Evolutionary conservation across 768 basidiomycete species (phyloP).

Genomic region (Cytidiella melzeri): DNA sequence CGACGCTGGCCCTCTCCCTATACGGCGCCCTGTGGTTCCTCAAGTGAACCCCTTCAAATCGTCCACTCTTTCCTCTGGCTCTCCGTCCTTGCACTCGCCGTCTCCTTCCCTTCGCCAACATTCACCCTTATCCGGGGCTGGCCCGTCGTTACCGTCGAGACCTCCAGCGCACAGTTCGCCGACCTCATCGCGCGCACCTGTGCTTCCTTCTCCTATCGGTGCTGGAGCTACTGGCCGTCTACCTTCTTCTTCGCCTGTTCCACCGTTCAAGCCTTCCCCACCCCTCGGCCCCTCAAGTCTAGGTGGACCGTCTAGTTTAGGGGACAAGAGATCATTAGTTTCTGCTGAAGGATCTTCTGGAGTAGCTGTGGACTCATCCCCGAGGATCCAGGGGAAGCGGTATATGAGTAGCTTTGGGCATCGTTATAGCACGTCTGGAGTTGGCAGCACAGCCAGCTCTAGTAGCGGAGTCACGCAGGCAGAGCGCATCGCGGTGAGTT

Average conservation of each 20-base stretch:
- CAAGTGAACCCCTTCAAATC: constrained; percentile 45
- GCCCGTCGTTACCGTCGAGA: constrained; percentile 30
- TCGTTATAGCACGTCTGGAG: constrained; percentile 45
- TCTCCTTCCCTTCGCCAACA: constrained; percentile 42
- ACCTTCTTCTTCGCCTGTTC: constrained; percentile 26
- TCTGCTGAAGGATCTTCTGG: constrained; percentile 24
- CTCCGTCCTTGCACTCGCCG: constrained; percentile 42
- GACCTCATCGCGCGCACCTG: constrained; percentile 32
- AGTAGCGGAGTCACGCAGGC: constrained; percentile 30
- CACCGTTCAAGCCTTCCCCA: constrained; percentile 33
- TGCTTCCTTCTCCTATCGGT: constrained; percentile 35
- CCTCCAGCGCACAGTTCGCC: constrained; percentile 31
- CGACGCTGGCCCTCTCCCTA: constrained; percentile 38
- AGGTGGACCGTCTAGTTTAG: constrained; percentile 33
- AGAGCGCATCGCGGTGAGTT: constrained; percentile 17
- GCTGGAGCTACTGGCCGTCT: constrained; percentile 15
- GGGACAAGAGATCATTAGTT: constrained; percentile 34
- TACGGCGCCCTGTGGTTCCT: constrained; percentile 37
- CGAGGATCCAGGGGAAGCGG: constrained; percentile 38
- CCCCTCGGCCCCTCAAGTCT: constrained; percentile 36
- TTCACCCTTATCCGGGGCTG: constrained; percentile 34
- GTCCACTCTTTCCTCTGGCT: constrained; percentile 42
- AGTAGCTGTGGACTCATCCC: constrained; percentile 12
- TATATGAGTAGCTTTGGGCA: constrained; percentile 80
- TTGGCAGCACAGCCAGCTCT: constrained; percentile 31